Evolutionary conservation across 2,329 filamentous ascomycete genomes (phyloP).

Genomic region (Sordariomycetes sp.): DNA sequence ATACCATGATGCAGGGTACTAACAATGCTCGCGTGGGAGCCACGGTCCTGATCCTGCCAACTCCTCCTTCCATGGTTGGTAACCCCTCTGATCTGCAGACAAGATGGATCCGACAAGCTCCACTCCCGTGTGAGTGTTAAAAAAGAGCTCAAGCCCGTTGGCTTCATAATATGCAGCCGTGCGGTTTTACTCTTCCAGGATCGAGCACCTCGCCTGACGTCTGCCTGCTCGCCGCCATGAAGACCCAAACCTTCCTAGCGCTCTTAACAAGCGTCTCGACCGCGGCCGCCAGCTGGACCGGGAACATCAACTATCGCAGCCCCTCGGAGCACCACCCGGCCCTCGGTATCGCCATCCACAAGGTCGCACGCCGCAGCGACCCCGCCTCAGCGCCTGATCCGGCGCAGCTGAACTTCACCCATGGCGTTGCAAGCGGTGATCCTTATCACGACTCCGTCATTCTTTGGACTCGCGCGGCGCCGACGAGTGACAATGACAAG

Average conservation of each 20-base stretch:
- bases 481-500: constrained; percentile 27
- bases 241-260: neutral
- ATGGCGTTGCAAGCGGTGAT: constrained; percentile 40
- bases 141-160: too few species aligned
- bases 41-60: too few species aligned
- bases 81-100: too few species aligned
- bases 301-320: constrained; percentile 54
- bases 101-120: too few species aligned
- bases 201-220: neutral
- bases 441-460: constrained; percentile 44
- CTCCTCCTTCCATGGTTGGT: too few species aligned
- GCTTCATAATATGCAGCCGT: too few species aligned
- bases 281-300: constrained; percentile 9
- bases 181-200: too few species aligned
- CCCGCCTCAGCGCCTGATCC: constrained; percentile 26
- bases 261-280: neutral
- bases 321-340: constrained; percentile 50
- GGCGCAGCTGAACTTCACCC: constrained; percentile 45
- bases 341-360: constrained; percentile 51
- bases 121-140: too few species aligned
- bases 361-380: constrained; percentile 39
- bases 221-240: neutral
- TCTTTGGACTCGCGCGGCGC: constrained; percentile 34
- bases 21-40: too few species aligned
- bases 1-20: too few species aligned